A percentile compares a stretch with the other conserved stretches of the same genome.
phyloP scores from a whole-genome alignment of 176 grass and related monocot genomes.

The Pharus latifolius region DNA sequence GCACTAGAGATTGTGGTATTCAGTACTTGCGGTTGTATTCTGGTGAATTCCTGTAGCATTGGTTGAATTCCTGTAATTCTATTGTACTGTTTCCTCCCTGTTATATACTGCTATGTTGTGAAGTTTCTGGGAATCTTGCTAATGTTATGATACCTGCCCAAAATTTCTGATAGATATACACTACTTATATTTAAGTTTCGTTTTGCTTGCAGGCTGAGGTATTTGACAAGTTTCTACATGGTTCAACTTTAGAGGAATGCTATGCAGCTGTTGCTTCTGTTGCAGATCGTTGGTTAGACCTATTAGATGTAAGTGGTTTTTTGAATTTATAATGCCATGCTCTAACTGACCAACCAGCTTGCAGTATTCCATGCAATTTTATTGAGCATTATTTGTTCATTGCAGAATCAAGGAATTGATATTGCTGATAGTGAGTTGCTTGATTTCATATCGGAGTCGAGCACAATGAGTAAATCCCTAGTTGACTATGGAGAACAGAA shows the following conservation, averaged over 20 bases:
- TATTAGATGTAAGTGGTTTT: slow-evolving; percentile 72
- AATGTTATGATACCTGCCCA: no score
- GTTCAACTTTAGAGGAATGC: slow-evolving; percentile 91
- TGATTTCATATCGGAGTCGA: slow-evolving; percentile 91
- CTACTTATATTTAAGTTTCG: not conserved
- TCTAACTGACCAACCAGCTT: not conserved
- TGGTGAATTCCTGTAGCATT: no score
- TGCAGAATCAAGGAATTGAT: slow-evolving; percentile 95
- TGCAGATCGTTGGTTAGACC: slow-evolving; percentile 90
- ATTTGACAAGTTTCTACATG: slow-evolving; percentile 97
- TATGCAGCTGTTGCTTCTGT: slow-evolving; percentile 96
- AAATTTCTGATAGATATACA: no score
- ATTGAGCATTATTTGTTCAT: slow-evolving; percentile 17
- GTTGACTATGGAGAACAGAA: slow-evolving; percentile 90
- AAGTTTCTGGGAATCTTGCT: no score
- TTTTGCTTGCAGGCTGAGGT: slow-evolving; percentile 72
- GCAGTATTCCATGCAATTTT: slow-evolving; percentile 14
- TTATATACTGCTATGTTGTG: no score
- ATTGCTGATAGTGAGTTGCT: slow-evolving; percentile 90
- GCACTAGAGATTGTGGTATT: no score
- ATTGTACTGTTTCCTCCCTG: no score
- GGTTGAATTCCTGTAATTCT: no score
- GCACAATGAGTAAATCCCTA: slow-evolving; percentile 99
- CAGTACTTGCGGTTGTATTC: no score
- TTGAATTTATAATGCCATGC: not conserved